phyloP scores from a whole-genome alignment of 2,329 filamentous ascomycete genomes.

The Colletotrichum orchidophilum region DNA sequence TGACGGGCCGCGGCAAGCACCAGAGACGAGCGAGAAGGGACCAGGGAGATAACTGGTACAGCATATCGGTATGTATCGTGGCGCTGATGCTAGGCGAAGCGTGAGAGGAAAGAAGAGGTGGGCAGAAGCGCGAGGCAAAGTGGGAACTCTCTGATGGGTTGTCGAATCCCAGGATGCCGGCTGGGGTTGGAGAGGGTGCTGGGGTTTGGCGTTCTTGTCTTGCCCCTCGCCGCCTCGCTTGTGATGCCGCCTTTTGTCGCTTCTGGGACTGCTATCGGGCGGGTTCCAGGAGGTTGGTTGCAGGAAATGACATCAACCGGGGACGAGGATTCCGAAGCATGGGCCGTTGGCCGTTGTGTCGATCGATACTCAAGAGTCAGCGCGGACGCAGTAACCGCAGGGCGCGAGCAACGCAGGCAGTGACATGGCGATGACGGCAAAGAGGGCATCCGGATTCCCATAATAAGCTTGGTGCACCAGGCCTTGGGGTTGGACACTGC shows the following conservation, averaged over 20 bases:
- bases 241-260: slow-evolving; percentile 12
- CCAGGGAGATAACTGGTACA: not conserved
- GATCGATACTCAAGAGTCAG: not conserved
- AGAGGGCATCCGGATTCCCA: not conserved
- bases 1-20: slow-evolving; percentile 1
- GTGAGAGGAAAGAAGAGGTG: not conserved
- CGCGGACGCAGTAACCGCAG: not conserved
- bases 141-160: not conserved
- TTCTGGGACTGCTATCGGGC: slow-evolving; percentile 1
- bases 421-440: not conserved
- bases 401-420: not conserved
- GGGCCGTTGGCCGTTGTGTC: not conserved
- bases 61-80: not conserved
- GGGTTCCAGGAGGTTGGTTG: slow-evolving; percentile 22
- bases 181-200: slow-evolving; percentile 13
- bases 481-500: not conserved
- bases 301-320: slow-evolving; percentile 29
- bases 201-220: not conserved
- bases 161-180: not conserved
- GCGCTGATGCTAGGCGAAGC: not conserved
- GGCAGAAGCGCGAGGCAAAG: not conserved
- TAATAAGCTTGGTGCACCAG: not conserved
- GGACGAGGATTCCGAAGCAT: not conserved
- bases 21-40: not conserved
- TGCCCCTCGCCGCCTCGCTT: slow-evolving; percentile 14